Base-by-base conservation (phyloP, 495 filamentous ascomycete genomes). In the Parathielavia hyrcaniae region DNA sequence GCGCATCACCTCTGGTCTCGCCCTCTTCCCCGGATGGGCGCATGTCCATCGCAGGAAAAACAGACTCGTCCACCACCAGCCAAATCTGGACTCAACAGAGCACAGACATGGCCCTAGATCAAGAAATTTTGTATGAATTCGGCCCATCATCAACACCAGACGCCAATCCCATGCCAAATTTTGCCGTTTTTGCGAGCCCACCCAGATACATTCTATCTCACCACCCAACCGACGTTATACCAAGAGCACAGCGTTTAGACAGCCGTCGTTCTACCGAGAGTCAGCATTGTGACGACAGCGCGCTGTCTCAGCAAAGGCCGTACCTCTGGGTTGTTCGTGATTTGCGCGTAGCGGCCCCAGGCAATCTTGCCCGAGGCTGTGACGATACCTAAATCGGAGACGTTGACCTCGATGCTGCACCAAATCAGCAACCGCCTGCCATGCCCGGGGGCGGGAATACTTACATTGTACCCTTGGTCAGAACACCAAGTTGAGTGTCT, bases 351-450 rank as follows among this genome's bases (percentile, higher is more conserved):
- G 68, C 87, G 64, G 39, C 69, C 69, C 91, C 90, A 96, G 7
- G 91, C 88, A 30, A 96, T 87, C 79, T 97, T 97, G 49, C 93
- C 95, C 46, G 84, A 85, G 7, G 91, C 86, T 13, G 93, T 98
- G 22, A 96, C 91, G 67, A 97, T 78, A 52, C 93, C 93, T 53
- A 99, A 73, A 70, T 97, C 93, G 57, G 83, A 87, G 16, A 97
- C 91, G 71, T 99, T 97, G 63, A 97, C 91, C 75, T 98, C 93
- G 63, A 96, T 82, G 57, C 65, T 68, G 56, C 1, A 10, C 0
- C 7, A 12, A 34, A 13, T 58, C 17, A 56, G 58, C 32, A 46
- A n/a, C 13, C 20, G 19, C 14, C 12, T 5, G 22, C 14, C 17
- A 19, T 13, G 1, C 13, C 20, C 4, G 8, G 16, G 22, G 0